phyloP scores from a whole-genome alignment of 345 rosid species.

The Salix arbutifolia region DNA sequence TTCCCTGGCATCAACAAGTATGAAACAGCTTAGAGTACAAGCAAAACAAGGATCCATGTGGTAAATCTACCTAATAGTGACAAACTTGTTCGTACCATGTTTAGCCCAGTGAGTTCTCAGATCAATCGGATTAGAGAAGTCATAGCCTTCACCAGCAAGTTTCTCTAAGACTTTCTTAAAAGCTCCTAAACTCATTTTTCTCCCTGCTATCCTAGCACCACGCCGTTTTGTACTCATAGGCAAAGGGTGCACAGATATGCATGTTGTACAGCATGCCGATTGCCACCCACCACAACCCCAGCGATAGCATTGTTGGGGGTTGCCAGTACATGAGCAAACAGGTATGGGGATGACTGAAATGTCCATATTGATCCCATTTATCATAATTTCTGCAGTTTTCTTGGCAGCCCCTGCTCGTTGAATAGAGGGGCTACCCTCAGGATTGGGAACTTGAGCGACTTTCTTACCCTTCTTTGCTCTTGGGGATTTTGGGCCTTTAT shows the following conservation, averaged over 20 bases:
- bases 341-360: conserved; percentile 81
- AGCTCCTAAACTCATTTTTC: conserved; percentile 98
- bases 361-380: conserved; percentile 85
- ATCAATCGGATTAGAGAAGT: conserved; percentile 72
- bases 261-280: conserved; percentile 89
- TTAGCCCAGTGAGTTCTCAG: conserved; percentile 92
- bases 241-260: conserved; percentile 83
- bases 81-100: conserved; percentile 98
- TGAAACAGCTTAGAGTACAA: background rate
- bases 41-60: background rate
- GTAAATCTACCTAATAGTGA: conserved; percentile 81
- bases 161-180: conserved; percentile 94
- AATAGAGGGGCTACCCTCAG: conserved; percentile 33
- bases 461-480: conserved; percentile 51
- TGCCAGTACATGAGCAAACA: conserved; percentile 87
- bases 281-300: conserved; percentile 99
- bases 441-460: conserved; percentile 64
- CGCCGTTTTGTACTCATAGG: conserved; percentile 94
- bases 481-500: conserved; percentile 41
- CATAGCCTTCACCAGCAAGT: conserved; percentile 84
- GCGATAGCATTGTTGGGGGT: conserved; percentile 88
- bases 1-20: background rate
- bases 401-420: conserved; percentile 67
- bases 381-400: conserved; percentile 69
- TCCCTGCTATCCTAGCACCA: conserved; percentile 92